These are phyloP conservation scores for Diaporthe humulicola DNA, from an alignment of 2,329 filamentous ascomycete genomes.

Conservation along the genomic window DNA sequence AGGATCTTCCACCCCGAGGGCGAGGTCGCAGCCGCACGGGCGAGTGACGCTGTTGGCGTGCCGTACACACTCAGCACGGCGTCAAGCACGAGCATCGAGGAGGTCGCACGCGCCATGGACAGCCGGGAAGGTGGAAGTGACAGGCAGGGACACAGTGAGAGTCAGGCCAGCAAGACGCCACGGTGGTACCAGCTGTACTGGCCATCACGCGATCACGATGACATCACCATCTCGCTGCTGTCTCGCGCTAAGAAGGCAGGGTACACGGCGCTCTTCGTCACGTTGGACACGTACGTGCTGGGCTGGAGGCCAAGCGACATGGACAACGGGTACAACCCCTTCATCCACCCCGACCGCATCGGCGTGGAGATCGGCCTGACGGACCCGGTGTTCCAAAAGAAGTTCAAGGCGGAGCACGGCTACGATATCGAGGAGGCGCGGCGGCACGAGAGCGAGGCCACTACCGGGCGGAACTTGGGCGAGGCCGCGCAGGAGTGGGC, in stretches of 20 bases:
- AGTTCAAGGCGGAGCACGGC: slow-evolving; percentile 31
- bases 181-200: slow-evolving; percentile 72
- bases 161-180: slow-evolving; percentile 41
- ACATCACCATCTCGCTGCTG: slow-evolving; percentile 64
- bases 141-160: slow-evolving; percentile 28
- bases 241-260: slow-evolving; percentile 59
- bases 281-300: slow-evolving; percentile 69
- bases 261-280: slow-evolving; percentile 68
- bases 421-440: slow-evolving; percentile 50
- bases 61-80: slow-evolving; percentile 74
- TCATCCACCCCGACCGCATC: slow-evolving; percentile 37
- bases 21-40: slow-evolving; percentile 70
- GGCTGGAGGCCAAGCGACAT: slow-evolving; percentile 64
- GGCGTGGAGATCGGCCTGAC: slow-evolving; percentile 39
- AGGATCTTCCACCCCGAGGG: slow-evolving; percentile 73
- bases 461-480: slow-evolving; percentile 63
- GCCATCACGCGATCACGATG: slow-evolving; percentile 65
- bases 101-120: slow-evolving; percentile 55
- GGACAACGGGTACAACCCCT: slow-evolving; percentile 38
- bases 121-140: slow-evolving; percentile 35
- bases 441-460: slow-evolving; percentile 55
- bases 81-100: slow-evolving; percentile 68
- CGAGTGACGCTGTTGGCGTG: slow-evolving; percentile 63
- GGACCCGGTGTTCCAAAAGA: slow-evolving; percentile 31
- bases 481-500: slow-evolving; percentile 68